Base-by-base conservation (phyloP, 441 rosid species). In the Dalechampia spathulata region DNA sequence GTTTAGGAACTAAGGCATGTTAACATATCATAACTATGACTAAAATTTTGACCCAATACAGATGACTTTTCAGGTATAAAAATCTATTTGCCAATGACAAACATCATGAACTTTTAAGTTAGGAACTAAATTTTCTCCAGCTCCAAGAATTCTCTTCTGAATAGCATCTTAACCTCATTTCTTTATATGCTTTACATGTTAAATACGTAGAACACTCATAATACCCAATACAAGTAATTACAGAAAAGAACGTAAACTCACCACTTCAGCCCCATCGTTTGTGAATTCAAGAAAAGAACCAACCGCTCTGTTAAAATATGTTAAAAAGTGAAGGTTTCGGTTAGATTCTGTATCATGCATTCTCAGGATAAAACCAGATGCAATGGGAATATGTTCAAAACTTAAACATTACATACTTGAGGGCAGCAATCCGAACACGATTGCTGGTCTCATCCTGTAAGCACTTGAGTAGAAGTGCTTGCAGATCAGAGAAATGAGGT, bases 241-340 rank as follows among this genome's bases (percentile, higher is more conserved):
- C 19, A 6, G 10, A 55, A 15, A 60, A 58, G 42, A 40, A 68
- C 10, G 30, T 37, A 41, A 74, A 71, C 77, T 80, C 71, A 94
- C 99, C 96, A 88, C 98, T 57, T 94, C 98, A 67, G 51, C 79
- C 49, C 89, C 95, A 23, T 88, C 97, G 61, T 62, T 71, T 19
- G 88, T 86, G 64, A 91, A 94, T 72, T 94, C 99, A 15, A 94
- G 81, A 67, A 91, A 90, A 45, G 99, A 90, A 15, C 99, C 99
- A 43, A 94, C 92, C 32, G 99, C 98, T 92, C 99, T 94, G 86
- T 27, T 28, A 70, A 55, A 47, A 55, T 12, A 49, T 30, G 21
- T 3, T 4, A 20, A 43, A 23, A 25, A 25, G 27, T n/a, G n/a
- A 56, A 36, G 70, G 32, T 56, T 51, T 32, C 37, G 32, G 39